A percentile compares a stretch with the other conserved stretches of the same genome.
These are phyloP conservation scores for Blumeria graminis DNA, from an alignment of 2,329 filamentous ascomycete species.

Conservation along the genomic window DNA sequence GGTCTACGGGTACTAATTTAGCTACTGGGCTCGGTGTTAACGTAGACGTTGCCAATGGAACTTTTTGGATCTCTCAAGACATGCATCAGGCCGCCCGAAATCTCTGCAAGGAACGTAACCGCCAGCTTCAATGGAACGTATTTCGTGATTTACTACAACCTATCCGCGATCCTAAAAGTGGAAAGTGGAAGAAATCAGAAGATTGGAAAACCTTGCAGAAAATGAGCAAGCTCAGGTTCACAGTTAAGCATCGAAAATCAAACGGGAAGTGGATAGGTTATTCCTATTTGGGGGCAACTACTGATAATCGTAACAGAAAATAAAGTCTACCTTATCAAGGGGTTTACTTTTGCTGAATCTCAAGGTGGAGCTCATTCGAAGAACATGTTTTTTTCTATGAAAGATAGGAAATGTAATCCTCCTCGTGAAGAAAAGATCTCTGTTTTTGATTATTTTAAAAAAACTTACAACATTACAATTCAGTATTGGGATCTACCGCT, in stretches of 20 bases:
- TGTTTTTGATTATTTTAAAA: conserved; percentile 29
- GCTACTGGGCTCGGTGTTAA: conserved; percentile 52
- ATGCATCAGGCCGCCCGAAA: conserved; percentile 16
- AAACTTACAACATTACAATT: conserved; percentile 28
- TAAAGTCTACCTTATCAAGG: conserved; percentile 27
- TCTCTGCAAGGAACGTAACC: conserved; percentile 10
- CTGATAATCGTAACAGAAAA: conserved; percentile 11
- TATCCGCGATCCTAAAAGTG: conserved; percentile 3
- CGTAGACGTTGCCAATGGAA: conserved; percentile 74
- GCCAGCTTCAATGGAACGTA: conserved; percentile 6
- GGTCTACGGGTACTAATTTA: conserved; percentile 8
- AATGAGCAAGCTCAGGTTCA: conserved; percentile 30
- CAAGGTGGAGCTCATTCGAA: conserved; percentile 24
- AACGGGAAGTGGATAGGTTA: conserved; percentile 11
- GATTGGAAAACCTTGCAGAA: conserved; percentile 30
- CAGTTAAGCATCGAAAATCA: conserved; percentile 27
- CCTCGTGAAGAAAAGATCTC: conserved; percentile 8
- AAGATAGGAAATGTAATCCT: conserved; percentile 20
- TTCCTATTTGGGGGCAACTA: too few relatives aligned
- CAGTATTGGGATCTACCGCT: conserved; percentile 26
- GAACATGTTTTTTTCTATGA: conserved; percentile 31
- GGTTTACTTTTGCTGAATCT: conserved; percentile 20
- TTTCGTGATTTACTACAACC: conserved; percentile 10
- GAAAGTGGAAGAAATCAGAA: conserved; percentile 18
- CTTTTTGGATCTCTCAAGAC: conserved; percentile 44